Conservation (phyloP, 2,329 filamentous ascomycete genomes). For the Botryotinia convoluta region DNA sequence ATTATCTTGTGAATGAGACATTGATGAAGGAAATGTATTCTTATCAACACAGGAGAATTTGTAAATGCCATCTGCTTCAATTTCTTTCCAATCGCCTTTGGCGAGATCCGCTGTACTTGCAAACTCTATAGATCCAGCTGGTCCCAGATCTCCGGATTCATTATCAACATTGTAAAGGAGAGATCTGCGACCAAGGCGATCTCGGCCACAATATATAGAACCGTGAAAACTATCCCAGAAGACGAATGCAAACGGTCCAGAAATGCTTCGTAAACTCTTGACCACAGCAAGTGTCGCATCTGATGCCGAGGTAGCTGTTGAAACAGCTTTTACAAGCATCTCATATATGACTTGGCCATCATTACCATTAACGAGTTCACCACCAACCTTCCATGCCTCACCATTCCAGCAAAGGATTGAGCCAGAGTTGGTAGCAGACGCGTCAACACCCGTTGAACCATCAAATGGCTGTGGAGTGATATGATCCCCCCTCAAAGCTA, state of each 20-base stretch:
- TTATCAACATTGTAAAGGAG: slow-evolving; percentile 59
- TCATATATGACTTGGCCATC: slow-evolving; percentile 72
- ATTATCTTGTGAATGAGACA: not conserved
- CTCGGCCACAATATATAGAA: slow-evolving; percentile 77
- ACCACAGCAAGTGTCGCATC: slow-evolving; percentile 43
- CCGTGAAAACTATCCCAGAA: slow-evolving; percentile 66
- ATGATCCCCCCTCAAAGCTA: slow-evolving; percentile 78
- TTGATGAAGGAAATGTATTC: not conserved
- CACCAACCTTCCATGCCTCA: slow-evolving; percentile 79
- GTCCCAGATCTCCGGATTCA: slow-evolving; percentile 27
- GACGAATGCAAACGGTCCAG: slow-evolving; percentile 87
- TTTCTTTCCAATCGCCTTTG: slow-evolving; percentile 65
- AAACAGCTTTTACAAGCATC: slow-evolving; percentile 48
- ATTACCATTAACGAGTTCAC: slow-evolving; percentile 63
- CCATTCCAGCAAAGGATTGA: slow-evolving; percentile 95
- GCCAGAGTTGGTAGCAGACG: slow-evolving; percentile 40
- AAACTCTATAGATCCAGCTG: slow-evolving; percentile 51
- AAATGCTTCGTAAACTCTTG: slow-evolving; percentile 57
- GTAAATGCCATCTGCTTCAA: slow-evolving; percentile 82
- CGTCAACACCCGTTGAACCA: slow-evolving; percentile 39
- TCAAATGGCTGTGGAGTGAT: slow-evolving; percentile 72
- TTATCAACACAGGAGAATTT: slow-evolving; percentile 28
- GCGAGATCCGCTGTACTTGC: slow-evolving; percentile 66
- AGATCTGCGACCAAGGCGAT: slow-evolving; percentile 83
- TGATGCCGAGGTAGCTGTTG: slow-evolving; percentile 23